phyloP scores from a whole-genome alignment of 805 yeast species.

The Cyberlindnera amylophila region DNA sequence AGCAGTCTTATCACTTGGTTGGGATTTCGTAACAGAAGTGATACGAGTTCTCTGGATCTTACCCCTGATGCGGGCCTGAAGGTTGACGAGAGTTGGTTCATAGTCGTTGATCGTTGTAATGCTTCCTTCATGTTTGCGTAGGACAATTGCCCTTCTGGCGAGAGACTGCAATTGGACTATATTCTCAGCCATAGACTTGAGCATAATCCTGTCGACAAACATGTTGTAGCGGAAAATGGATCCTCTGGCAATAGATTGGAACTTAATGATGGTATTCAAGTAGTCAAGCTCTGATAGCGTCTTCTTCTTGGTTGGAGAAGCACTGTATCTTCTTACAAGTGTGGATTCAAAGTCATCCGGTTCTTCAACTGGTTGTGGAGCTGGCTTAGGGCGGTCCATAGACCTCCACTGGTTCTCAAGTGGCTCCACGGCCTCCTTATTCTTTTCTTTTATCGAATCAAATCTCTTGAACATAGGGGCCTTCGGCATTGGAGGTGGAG shows the following conservation, averaged over 20 bases:
- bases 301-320: constrained; percentile 22
- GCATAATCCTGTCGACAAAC: constrained; percentile 59
- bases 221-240: constrained; percentile 59
- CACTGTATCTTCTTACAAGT: constrained; percentile 15
- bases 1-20: constrained; percentile 11
- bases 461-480: constrained; percentile 6
- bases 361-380: constrained; percentile 2
- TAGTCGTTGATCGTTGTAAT: constrained; percentile 24
- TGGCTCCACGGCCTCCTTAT: not conserved
- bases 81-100: constrained; percentile 21
- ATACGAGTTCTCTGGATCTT: constrained; percentile 18
- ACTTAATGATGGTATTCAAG: constrained; percentile 35
- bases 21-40: constrained; percentile 7
- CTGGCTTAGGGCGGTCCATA: not conserved
- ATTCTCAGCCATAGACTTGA: constrained; percentile 52
- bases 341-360: constrained; percentile 8
- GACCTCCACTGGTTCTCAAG: not conserved
- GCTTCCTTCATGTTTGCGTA: constrained; percentile 27
- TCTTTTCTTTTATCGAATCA: constrained; percentile 3
- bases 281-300: constrained; percentile 22
- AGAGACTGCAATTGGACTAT: constrained; percentile 46
- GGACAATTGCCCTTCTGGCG: constrained; percentile 44
- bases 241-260: constrained; percentile 74
- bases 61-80: constrained; percentile 38
- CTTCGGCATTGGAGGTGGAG: constrained; percentile 7